Evolutionary conservation across 1,284 basidiomycete genomes (phyloP).

Genomic region (Naganishia sp.): DNA sequence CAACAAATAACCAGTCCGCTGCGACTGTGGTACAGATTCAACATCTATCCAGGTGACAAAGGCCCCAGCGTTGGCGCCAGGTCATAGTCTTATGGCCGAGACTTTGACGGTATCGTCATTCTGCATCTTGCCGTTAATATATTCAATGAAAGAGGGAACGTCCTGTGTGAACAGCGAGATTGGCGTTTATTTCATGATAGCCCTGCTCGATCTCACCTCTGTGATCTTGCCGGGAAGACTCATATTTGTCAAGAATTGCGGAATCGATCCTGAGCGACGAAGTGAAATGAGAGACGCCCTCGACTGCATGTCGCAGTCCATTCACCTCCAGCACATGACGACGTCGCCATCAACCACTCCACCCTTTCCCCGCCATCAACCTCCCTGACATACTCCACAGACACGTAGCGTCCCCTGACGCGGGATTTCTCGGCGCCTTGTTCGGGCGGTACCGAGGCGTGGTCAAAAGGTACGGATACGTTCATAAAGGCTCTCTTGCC

Average conservation of each 20-base stretch:
- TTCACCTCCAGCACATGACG: slow-evolving; percentile 50
- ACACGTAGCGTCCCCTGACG: slow-evolving; percentile 51
- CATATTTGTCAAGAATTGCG: slow-evolving; percentile 48
- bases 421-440: slow-evolving; percentile 43
- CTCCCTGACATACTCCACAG: slow-evolving; percentile 49
- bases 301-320: background rate
- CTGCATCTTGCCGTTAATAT: slow-evolving; percentile 42
- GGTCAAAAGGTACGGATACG: slow-evolving; percentile 48
- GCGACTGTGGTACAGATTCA: too few species aligned
- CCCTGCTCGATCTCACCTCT: slow-evolving; percentile 31
- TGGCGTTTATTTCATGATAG: background rate
- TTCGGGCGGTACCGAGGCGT: slow-evolving; percentile 47
- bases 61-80: too few species aligned
- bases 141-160: slow-evolving; percentile 50
- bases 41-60: too few species aligned
- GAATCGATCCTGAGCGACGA: slow-evolving; percentile 44
- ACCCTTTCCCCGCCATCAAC: slow-evolving; percentile 39
- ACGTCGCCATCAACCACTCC: slow-evolving; percentile 53
- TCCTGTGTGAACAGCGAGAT: slow-evolving; percentile 34
- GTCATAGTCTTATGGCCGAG: background rate
- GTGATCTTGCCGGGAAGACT: slow-evolving; percentile 47
- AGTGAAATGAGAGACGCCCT: background rate
- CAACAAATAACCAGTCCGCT: too few species aligned
- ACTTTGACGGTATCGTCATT: background rate
- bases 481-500: slow-evolving; percentile 1